phyloP scores from a whole-genome alignment of 108 stramenopile genomes.

The Cyclotella atomus region DNA sequence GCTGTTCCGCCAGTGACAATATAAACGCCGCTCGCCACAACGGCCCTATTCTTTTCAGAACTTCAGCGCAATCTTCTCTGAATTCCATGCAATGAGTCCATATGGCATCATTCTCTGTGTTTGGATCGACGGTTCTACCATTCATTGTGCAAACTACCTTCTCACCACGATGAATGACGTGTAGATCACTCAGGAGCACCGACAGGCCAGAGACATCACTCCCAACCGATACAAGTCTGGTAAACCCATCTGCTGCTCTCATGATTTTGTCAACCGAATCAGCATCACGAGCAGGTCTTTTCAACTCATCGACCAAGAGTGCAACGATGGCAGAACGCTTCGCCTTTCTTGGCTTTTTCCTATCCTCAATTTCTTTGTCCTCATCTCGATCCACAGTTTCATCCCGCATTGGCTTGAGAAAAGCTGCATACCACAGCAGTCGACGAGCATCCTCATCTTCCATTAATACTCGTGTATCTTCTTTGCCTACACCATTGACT shows the following conservation, averaged over 20 bases:
- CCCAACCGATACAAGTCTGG: slow-evolving; percentile 63
- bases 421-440: slow-evolving; percentile 84
- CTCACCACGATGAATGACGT: slow-evolving; percentile 34
- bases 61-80: slow-evolving; percentile 53
- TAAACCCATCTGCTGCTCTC: slow-evolving; percentile 75
- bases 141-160: slow-evolving; percentile 61
- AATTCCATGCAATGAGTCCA: slow-evolving; percentile 87
- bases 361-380: slow-evolving; percentile 13
- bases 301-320: slow-evolving; percentile 77
- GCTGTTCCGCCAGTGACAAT: slow-evolving; percentile 71
- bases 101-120: slow-evolving; percentile 73
- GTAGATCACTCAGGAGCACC: slow-evolving; percentile 72
- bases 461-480: slow-evolving; percentile 50
- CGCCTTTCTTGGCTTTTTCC: slow-evolving; percentile 52
- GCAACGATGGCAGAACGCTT: slow-evolving; percentile 58
- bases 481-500: slow-evolving; percentile 50
- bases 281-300: slow-evolving; percentile 77
- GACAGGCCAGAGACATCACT: slow-evolving; percentile 70
- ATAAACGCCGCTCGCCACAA: slow-evolving; percentile 81
- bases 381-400: slow-evolving; percentile 26
- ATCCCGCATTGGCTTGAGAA: slow-evolving; percentile 76
- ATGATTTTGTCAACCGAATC: slow-evolving; percentile 79
- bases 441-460: slow-evolving; percentile 82
- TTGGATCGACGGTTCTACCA: slow-evolving; percentile 51
- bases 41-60: slow-evolving; percentile 62